These are phyloP conservation scores for Rhynchospora pubera DNA, from an alignment of 176 grass and related monocot species.

Conservation along the genomic window DNA sequence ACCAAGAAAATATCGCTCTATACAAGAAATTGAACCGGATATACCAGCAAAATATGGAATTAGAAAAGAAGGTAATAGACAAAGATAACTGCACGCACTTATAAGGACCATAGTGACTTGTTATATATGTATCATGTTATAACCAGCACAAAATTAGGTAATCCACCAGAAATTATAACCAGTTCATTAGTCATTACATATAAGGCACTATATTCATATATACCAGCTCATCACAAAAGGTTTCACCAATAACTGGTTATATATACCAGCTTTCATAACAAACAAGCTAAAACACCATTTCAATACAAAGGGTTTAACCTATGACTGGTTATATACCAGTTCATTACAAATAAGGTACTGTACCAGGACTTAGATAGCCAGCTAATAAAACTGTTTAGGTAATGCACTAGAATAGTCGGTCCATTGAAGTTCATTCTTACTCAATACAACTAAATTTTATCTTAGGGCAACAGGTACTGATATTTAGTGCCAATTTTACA, in stretches of 20 bases:
- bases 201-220: too few relatives aligned
- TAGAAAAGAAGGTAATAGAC: conserved; percentile 41
- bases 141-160: too few relatives aligned
- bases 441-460: not conserved
- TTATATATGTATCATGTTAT: too few relatives aligned
- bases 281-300: not conserved
- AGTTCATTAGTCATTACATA: too few relatives aligned
- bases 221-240: too few relatives aligned
- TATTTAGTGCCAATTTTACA: conserved; percentile 2
- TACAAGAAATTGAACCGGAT: conserved; percentile 37
- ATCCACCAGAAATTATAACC: too few relatives aligned
- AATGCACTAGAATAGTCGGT: not conserved
- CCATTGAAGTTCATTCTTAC: not conserved
- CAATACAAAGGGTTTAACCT: too few relatives aligned
- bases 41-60: conserved; percentile 40
- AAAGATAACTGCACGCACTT: not conserved
- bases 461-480: not conserved
- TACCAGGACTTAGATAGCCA: not conserved
- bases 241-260: too few relatives aligned
- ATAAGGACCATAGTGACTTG: not conserved
- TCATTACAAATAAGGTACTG: not conserved
- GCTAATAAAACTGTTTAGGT: not conserved
- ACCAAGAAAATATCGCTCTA: conserved; percentile 54
- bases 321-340: not conserved
- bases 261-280: not conserved